phyloP scores from a whole-genome alignment of 116 monocot genomes.

The Thalassia testudinum region DNA sequence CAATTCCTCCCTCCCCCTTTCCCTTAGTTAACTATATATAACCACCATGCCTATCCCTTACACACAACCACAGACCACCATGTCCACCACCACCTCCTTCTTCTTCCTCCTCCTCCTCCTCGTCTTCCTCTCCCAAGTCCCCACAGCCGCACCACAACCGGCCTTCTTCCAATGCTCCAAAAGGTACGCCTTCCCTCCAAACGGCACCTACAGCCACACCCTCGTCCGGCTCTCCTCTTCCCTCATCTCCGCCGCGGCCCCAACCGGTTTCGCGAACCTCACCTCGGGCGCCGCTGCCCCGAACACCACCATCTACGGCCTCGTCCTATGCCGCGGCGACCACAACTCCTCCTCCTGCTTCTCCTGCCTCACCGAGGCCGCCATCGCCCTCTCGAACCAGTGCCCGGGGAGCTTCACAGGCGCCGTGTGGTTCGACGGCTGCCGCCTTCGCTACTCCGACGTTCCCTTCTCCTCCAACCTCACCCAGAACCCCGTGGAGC shows the following conservation, averaged over 20 bases:
- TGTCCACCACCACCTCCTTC: too few relatives aligned
- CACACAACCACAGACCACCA: too few relatives aligned
- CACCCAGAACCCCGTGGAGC: neutral
- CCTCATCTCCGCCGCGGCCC: neutral
- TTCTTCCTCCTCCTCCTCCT: too few relatives aligned
- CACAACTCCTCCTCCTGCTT: slow-evolving; percentile 1
- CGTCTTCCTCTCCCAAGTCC: too few relatives aligned
- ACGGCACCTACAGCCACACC: neutral
- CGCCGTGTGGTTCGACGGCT: slow-evolving; percentile 4
- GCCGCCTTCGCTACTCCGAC: slow-evolving; percentile 6
- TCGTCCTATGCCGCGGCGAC: slow-evolving; percentile 9
- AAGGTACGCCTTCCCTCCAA: neutral
- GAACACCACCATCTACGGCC: neutral
- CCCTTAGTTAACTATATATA: too few relatives aligned
- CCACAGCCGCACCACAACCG: too few relatives aligned
- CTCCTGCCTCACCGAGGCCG: neutral
- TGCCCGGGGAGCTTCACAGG: neutral
- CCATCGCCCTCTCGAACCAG: neutral
- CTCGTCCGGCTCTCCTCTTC: neutral
- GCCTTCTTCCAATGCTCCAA: too few relatives aligned
- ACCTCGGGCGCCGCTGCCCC: neutral
- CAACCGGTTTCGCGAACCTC: slow-evolving; percentile 1
- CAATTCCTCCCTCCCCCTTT: too few relatives aligned
- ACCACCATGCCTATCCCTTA: too few relatives aligned
- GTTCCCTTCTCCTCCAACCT: slow-evolving; percentile 2